These are phyloP conservation scores for Raddia guianensis DNA, from an alignment of 176 grass and related monocot species.

Conservation along the genomic window DNA sequence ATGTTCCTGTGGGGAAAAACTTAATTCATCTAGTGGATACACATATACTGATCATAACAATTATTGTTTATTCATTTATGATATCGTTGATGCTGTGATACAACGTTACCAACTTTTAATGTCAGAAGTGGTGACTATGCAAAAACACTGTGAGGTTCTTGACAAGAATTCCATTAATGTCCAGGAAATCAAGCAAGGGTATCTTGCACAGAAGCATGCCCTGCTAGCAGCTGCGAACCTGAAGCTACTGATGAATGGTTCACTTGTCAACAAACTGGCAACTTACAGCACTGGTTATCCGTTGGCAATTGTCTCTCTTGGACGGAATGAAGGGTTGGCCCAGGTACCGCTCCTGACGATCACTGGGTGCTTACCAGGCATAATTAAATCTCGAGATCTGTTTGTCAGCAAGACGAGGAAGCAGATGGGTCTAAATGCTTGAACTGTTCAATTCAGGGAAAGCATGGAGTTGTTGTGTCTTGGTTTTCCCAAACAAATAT, in stretches of 20 bases:
- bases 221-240: conserved; percentile 61
- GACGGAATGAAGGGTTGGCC: conserved; percentile 60
- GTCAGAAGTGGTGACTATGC: neutral
- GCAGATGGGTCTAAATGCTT: conserved; percentile 50
- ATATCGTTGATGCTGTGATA: neutral
- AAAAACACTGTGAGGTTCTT: neutral
- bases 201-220: conserved; percentile 58
- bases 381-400: conserved; percentile 58
- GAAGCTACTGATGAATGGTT: conserved; percentile 49
- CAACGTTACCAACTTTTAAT: neutral
- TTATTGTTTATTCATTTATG: neutral
- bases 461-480: neutral
- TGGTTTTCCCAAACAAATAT: conserved; percentile 3
- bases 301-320: conserved; percentile 56
- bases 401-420: conserved; percentile 61
- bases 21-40: neutral
- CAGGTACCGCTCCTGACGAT: conserved; percentile 54
- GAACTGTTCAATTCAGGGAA: neutral
- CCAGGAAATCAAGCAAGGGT: conserved; percentile 73
- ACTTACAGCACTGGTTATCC: conserved; percentile 42
- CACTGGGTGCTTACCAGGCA: conserved; percentile 52
- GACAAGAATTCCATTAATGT: neutral
- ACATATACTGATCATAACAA: neutral
- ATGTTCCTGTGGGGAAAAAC: neutral
- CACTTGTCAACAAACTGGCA: conserved; percentile 38